Conservation (phyloP, 2,329 filamentous ascomycete genomes). For the Cercospora sesami region DNA sequence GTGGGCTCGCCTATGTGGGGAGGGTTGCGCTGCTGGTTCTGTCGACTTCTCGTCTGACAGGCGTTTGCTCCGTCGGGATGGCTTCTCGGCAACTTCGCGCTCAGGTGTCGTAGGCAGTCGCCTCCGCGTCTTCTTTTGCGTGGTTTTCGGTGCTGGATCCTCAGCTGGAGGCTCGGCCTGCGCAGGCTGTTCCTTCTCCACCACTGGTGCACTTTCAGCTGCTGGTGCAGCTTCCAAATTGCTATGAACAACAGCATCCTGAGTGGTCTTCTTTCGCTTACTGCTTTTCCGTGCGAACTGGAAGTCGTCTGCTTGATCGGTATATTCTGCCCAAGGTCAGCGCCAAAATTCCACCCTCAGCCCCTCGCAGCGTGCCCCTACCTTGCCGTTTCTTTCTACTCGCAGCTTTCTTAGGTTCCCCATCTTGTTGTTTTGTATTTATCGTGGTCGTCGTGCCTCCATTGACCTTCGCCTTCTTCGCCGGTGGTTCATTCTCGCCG, state of each 20-base stretch:
- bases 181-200: constrained; percentile 20
- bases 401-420: constrained; percentile 36
- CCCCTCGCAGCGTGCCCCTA: constrained; percentile 18
- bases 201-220: constrained; percentile 20
- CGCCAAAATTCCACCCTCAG: background rate
- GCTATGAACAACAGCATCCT: constrained; percentile 34
- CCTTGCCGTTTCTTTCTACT: constrained; percentile 41
- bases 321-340: constrained; percentile 35
- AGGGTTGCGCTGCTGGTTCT: constrained; percentile 30
- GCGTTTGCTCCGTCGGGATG: constrained; percentile 47
- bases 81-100: constrained; percentile 34
- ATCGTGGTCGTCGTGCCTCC: constrained; percentile 39
- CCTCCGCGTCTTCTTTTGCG: constrained; percentile 38
- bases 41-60: constrained; percentile 42
- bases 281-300: constrained; percentile 45
- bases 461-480: constrained; percentile 47
- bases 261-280: constrained; percentile 29
- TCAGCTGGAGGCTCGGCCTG: constrained; percentile 24
- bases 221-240: constrained; percentile 22
- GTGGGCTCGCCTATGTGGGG: constrained; percentile 31
- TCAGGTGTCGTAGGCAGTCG: constrained; percentile 39
- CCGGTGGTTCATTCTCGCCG: constrained; percentile 45
- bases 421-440: constrained; percentile 38
- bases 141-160: constrained; percentile 30
- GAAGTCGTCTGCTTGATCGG: constrained; percentile 52